Conservation (phyloP, 495 filamentous ascomycete genomes). For the Amphirosellinia nigrospora region DNA sequence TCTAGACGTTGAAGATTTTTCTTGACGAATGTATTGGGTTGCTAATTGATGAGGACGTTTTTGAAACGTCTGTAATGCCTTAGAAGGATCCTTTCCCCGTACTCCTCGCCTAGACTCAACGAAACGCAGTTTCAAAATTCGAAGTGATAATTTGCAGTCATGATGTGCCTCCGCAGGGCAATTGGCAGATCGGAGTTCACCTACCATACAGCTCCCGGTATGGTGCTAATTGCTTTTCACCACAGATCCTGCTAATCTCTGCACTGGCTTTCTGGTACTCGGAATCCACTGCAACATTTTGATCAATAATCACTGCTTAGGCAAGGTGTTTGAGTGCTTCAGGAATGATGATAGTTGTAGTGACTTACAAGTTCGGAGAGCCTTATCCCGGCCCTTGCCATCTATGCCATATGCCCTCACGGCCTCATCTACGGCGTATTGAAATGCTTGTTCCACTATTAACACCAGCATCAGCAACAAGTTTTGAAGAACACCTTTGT, state of each 20-base stretch:
- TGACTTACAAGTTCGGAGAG: conserved; percentile 24
- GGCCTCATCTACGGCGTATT: conserved; percentile 26
- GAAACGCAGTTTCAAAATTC: background rate
- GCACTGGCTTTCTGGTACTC: conserved; percentile 27
- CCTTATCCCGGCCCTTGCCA: conserved; percentile 26
- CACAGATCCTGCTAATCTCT: conserved; percentile 26
- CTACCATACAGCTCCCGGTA: conserved; percentile 28
- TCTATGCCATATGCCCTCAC: conserved; percentile 27
- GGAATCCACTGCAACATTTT: conserved; percentile 22
- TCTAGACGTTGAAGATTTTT: conserved; percentile 8
- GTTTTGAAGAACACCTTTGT: background rate
- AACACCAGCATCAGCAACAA: conserved; percentile 1
- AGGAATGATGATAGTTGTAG: background rate
- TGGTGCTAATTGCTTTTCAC: conserved; percentile 27
- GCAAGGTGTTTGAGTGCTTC: background rate
- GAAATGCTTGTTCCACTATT: conserved; percentile 27
- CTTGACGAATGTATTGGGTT: background rate
- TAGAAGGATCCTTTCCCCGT: background rate
- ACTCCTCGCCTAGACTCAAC: conserved; percentile 13
- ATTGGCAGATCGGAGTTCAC: conserved; percentile 7
- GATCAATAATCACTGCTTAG: background rate
- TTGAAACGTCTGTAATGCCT: background rate
- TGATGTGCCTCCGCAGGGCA: background rate
- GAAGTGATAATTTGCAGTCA: background rate
- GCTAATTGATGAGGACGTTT: background rate